Evolutionary conservation across 2,329 filamentous ascomycete species (phyloP).

Genomic region (Aschersonia sp.): DNA sequence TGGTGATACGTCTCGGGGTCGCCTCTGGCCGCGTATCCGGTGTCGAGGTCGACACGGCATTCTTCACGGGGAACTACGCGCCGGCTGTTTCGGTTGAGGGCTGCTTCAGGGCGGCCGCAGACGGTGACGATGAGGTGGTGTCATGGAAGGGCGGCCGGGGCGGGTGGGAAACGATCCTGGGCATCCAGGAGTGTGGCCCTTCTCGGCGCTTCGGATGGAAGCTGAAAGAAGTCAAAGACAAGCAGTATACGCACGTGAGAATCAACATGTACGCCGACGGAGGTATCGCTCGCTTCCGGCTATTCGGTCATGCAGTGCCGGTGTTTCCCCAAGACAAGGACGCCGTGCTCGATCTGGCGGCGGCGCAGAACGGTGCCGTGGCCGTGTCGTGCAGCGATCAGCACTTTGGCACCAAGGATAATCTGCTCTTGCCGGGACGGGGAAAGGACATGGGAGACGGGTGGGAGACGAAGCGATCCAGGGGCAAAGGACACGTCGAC

Average conservation of each 20-base stretch:
- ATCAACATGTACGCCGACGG: conserved; percentile 80
- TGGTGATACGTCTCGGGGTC: conserved; percentile 50
- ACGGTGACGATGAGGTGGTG: conserved; percentile 46
- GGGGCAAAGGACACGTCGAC: conserved; percentile 58
- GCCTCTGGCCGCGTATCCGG: conserved; percentile 59
- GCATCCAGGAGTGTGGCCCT: conserved; percentile 57
- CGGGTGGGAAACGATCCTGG: conserved; percentile 59
- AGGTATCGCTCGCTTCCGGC: conserved; percentile 66
- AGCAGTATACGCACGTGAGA: conserved; percentile 65
- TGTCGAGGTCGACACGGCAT: conserved; percentile 67
- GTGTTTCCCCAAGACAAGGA: conserved; percentile 55
- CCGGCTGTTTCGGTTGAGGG: conserved; percentile 68
- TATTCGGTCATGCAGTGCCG: conserved; percentile 63
- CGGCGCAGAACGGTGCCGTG: conserved; percentile 65
- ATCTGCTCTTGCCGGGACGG: conserved; percentile 63
- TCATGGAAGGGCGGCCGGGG: conserved; percentile 44
- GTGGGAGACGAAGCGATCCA: conserved; percentile 70
- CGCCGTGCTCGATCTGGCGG: conserved; percentile 60
- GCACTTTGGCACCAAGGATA: conserved; percentile 72
- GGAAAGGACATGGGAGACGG: conserved; percentile 80
- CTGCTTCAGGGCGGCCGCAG: conserved; percentile 38
- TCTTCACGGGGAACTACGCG: conserved; percentile 72
- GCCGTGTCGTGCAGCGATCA: conserved; percentile 67
- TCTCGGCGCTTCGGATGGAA: conserved; percentile 62
- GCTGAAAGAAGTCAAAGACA: conserved; percentile 40